Base-by-base conservation (phyloP, 345 rosid genomes). In the Syzygium jambos region DNA sequence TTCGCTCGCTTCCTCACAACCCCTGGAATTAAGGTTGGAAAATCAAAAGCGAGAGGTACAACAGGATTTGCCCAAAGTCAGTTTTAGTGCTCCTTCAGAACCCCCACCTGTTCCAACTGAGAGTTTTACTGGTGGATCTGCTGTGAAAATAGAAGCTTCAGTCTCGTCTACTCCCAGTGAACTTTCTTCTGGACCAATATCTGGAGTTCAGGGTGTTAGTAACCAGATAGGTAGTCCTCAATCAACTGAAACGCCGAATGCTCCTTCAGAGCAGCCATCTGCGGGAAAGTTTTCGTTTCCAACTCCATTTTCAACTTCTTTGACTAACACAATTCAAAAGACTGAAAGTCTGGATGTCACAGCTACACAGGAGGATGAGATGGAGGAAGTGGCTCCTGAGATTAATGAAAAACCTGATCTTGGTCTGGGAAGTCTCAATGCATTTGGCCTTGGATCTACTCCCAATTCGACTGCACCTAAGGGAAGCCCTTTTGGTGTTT, bases 381-480 rank as follows among this genome's bases (percentile, higher is more conserved):
- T 98, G 99, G 99, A 98, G 88, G 99, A 98, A 95, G 99, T 92
- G 89, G 98, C 96, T 90, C 93, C 99, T 68, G 99, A 95, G 92
- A 86, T 84, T 29, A 86, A 94, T 91, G 92, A 87, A 65, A 86
- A 90, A 52, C 90, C 92, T 91, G 95, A 93, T 89, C 93, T 93
- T 91, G 93, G 92, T 90, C 91, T 96, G 90, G 98, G 94, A 87
- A 91, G 91, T 88, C 92, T 96, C 86, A 93, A 94, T 86, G 92
- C 94, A 90, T 95, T 95, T 73, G 98, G 98, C 86, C 91, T 95
- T 90, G 96, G 98, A 55, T 93, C 96, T 86, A 90, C 92, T 34
- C 91, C 95, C 46, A 91, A 87, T 84, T 56, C 92, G 13, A 55
- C 89, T 89, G 92, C 92, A 90, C 92, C 95, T 27, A 93, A 90